A percentile compares a stretch with the other conserved stretches of the same genome.
Evolutionary conservation across 257 asterid genomes (phyloP).

Genomic region (Solanum infundibuliforme): DNA sequence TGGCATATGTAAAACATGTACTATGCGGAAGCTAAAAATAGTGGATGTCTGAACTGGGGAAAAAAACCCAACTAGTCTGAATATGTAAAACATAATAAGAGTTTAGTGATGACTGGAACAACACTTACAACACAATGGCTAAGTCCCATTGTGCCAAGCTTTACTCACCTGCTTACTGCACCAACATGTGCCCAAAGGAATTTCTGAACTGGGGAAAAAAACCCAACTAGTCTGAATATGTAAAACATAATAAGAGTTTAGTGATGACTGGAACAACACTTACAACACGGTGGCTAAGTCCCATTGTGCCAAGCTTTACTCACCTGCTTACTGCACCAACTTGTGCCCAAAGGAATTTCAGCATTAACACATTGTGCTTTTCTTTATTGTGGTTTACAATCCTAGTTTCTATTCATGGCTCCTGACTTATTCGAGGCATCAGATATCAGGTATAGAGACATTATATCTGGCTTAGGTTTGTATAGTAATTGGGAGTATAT

Average conservation of each 20-base stretch:
- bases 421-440: background rate
- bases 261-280: too few species aligned
- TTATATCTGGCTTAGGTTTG: background rate
- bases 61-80: too few species aligned
- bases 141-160: background rate
- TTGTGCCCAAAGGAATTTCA: background rate
- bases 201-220: background rate
- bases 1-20: too few species aligned
- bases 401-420: background rate
- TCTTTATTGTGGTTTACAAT: background rate
- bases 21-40: too few species aligned
- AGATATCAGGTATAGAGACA: background rate
- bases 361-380: background rate
- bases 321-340: background rate
- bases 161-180: background rate
- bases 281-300: background rate
- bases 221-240: background rate
- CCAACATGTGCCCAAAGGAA: background rate
- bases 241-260: background rate
- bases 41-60: too few species aligned
- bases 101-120: too few species aligned
- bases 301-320: background rate
- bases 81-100: too few species aligned
- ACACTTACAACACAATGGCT: background rate
- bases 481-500: background rate